phyloP scores from a whole-genome alignment of 225 moss, liverwort and hornwort genomes.

The Straminergon stramineum region DNA sequence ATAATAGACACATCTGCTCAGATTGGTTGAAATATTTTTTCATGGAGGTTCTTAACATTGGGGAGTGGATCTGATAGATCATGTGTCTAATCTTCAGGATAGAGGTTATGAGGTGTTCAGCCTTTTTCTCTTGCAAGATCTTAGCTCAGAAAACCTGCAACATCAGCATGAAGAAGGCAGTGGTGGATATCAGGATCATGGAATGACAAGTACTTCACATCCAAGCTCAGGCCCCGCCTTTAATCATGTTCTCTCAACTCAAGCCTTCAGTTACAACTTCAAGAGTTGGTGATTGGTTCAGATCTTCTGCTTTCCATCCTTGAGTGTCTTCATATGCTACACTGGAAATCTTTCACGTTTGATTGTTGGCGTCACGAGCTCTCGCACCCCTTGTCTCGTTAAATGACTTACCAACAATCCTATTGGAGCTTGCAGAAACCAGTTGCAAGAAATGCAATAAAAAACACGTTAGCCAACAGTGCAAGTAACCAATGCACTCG shows the following conservation, averaged over 20 bases:
- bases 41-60: background rate
- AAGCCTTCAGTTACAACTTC: constrained; percentile 70
- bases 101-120: background rate
- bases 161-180: constrained; percentile 42
- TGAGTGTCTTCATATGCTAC: constrained; percentile 70
- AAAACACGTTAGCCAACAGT: constrained; percentile 23
- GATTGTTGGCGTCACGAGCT: constrained; percentile 69
- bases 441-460: background rate
- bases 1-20: background rate
- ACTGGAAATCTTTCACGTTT: constrained; percentile 62
- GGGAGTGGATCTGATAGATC: background rate
- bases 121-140: constrained; percentile 78
- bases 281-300: constrained; percentile 78
- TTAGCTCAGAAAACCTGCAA: constrained; percentile 71
- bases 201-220: constrained; percentile 68
- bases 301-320: constrained; percentile 77
- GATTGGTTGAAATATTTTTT: background rate
- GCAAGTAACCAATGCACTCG: background rate
- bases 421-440: constrained; percentile 53
- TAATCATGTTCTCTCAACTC: constrained; percentile 70
- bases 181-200: constrained; percentile 21
- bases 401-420: constrained; percentile 41
- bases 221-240: constrained; percentile 79
- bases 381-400: constrained; percentile 70
- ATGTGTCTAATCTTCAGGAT: background rate